Base-by-base conservation (phyloP, 805 yeast species). In the Candida silvatica region DNA sequence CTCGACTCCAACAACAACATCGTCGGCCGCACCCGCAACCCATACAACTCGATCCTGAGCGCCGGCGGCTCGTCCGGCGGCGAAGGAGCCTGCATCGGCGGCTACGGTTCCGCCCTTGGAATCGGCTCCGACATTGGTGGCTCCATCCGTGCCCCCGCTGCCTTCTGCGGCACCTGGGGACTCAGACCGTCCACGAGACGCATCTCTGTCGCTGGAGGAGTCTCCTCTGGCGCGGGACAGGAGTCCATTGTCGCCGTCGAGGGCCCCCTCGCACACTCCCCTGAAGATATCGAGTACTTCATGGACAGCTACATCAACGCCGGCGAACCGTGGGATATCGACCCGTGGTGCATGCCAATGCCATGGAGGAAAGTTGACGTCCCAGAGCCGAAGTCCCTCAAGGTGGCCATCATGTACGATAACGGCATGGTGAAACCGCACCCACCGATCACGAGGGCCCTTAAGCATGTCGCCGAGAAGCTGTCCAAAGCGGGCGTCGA, bases 1-100 rank as follows among this genome's bases (percentile, higher is more conserved):
- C 58, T 75, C 49, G 80, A 76, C 51, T 70, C 82, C 17, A 59
- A 64, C 47, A 76, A 77, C 53, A 72, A 73, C 56, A 64, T 78
- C 47, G 66, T 62, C 29, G 84, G 83, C 5, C 61, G 74, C 42
- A 64, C 81, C 5, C 61, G 70, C 49, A 78, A 78, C 49, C 72
- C 82, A 1, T 57, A 61, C 54, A 78, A 79, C 44, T 61, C 76
- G 26, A 56, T 65, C 18, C 60, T 77, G 39, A 69, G 80, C 15
- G 66, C 80, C 3, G 85, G 86, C 42, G 86, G 86, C n/a, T 74
- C 81, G 1, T 74, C 82, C 3, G 79, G 81, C 27, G 86, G 86
- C 40, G 86, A 78, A 52, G 82, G 84, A 43, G 75, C 81, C 0
- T 51, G 73, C 40, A 70, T 76, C 35, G 74, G 71, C 2, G 65